These are phyloP conservation scores for Phoma sp. DNA, from an alignment of 2,329 filamentous ascomycete genomes.

Conservation along the genomic window DNA sequence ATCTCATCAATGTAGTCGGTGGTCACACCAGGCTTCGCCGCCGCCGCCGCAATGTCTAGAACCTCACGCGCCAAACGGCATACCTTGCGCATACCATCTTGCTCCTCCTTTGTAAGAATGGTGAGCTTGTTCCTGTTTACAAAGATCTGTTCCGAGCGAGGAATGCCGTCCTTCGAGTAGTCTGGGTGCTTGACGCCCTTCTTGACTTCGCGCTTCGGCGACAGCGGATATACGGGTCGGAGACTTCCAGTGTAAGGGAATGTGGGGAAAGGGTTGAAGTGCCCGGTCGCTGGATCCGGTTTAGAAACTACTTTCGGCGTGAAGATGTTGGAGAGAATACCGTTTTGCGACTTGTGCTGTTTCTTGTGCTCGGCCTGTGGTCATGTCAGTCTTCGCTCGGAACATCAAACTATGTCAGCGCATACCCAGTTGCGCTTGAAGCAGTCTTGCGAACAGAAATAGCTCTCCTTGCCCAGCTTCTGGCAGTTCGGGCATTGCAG, in stretches of 20 bases:
- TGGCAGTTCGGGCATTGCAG: constrained; percentile 95
- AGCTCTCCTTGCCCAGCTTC: constrained; percentile 88
- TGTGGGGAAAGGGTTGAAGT: constrained; percentile 90
- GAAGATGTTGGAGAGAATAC: constrained; percentile 74
- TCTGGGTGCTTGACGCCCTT: constrained; percentile 83
- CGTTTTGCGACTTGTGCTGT: constrained; percentile 81
- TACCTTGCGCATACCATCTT: constrained; percentile 91
- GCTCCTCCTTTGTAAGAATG: constrained; percentile 78
- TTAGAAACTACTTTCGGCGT: constrained; percentile 85
- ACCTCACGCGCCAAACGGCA: constrained; percentile 89
- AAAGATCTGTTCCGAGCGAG: constrained; percentile 68
- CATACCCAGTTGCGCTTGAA: constrained; percentile 98
- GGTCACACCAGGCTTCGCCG: constrained; percentile 86
- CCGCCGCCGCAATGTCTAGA: constrained; percentile 86
- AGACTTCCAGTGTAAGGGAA: constrained; percentile 82
- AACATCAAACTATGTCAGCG: constrained; percentile 24
- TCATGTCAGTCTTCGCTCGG: constrained; percentile 29
- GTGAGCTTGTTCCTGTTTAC: constrained; percentile 80
- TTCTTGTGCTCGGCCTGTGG: constrained; percentile 79
- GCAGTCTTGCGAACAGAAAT: constrained; percentile 97
- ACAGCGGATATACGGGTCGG: constrained; percentile 75
- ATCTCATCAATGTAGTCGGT: constrained; percentile 95
- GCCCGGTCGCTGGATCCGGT: constrained; percentile 87
- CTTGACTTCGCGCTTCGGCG: constrained; percentile 63
- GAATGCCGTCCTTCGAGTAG: constrained; percentile 84